Evolutionary conservation across 2,329 filamentous ascomycete species (phyloP), one percentile per base, ranked within the genome.

Genomic region (Fusarium keratoplasticum): DNA sequence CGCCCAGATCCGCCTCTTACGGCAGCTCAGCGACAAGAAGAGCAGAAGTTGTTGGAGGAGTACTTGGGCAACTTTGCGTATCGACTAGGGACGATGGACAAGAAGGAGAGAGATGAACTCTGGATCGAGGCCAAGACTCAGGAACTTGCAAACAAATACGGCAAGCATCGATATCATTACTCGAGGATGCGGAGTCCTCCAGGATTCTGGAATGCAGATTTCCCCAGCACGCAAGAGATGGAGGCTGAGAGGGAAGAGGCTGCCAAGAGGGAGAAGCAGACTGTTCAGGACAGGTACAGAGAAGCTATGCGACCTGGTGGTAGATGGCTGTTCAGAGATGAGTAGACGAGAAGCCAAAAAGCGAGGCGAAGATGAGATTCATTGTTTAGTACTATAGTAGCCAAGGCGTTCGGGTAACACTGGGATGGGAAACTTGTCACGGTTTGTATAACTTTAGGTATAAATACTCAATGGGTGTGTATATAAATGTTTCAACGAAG

Each of bases 171-270:
- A 65, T 89, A 96, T 76, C 88, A 91, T 31, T 95, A 93, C 81
- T 89, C 92, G 69, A 89, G 95, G 60, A 88, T 89, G 71, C 87
- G 85, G 52, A 94, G 93, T 11, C 95, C 96, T 14, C 94, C 95
- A 2, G 95, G 95, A 0, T 98, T 94, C 80, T 99, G 96, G 96
- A 88, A 94, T 63, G 89, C 93, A 2, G 96, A 97, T 76, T 97
- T 99, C 80, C 95, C 96, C 2, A 91, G 86, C 29, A 98, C 96
- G 2, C 96, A 98, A 81, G 94, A 98, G 82, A 83, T 92, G 31
- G 86, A 89, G 75, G 84, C 87, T 61, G 90, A 96, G 77, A 89
- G 89, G 66, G 87, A 88, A 69, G 90, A 91, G 79, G 93, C 93
- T 0, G 87, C 86, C n/a, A 87, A 87, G 76, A 84, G 89, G 69